Evolutionary conservation across 2,329 filamentous ascomycete species (phyloP), one percentile per base, ranked within the genome.

Genomic region (Dothiorella sarmentorum): DNA sequence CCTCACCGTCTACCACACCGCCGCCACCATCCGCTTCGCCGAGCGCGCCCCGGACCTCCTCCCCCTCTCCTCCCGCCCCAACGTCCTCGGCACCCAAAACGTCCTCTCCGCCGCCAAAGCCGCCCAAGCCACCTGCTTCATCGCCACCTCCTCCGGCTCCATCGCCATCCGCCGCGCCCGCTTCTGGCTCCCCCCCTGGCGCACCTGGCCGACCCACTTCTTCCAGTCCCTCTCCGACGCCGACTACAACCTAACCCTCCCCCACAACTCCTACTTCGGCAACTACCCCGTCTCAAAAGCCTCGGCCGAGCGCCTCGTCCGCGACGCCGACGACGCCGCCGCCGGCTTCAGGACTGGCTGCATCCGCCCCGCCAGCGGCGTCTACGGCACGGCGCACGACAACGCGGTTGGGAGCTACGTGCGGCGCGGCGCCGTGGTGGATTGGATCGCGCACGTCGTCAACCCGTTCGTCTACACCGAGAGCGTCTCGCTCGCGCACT

Each of bases 1-100:
- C 1, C 68, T 85, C 22, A 83, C 81, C 1, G 81, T 85, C 13
- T 83, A 81, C 64, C 82, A 85, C 69, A 83, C 78, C 0, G 82
- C 81, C 2, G 82, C 82, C 1, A 73, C 77, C 4, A 83, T 85
- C 60, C 72, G 80, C 10, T 76, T 80, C 0, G 75, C 73, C 15
- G 81, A 84, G 58, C 76, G 82, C 6, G 73, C 75, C 51, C 64
- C 67, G 44, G 67, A 73, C 29, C 71, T 79, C 29, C 81, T 83
- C 61, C 67, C 72, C 22, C 75, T 76, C 24, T 75, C 75, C 56
- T 73, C 73, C 49, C 68, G 71, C 17, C 79, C 83, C 56, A 85
- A 85, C 61, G 73, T 82, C 22, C 66, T 64, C 7, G 82, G 82
- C 7, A 80, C 80, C 2, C 68, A 69, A 17, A 78, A 82, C 62